Base-by-base conservation (phyloP, 176 grass and related monocot genomes). In the Lolium rigidum region DNA sequence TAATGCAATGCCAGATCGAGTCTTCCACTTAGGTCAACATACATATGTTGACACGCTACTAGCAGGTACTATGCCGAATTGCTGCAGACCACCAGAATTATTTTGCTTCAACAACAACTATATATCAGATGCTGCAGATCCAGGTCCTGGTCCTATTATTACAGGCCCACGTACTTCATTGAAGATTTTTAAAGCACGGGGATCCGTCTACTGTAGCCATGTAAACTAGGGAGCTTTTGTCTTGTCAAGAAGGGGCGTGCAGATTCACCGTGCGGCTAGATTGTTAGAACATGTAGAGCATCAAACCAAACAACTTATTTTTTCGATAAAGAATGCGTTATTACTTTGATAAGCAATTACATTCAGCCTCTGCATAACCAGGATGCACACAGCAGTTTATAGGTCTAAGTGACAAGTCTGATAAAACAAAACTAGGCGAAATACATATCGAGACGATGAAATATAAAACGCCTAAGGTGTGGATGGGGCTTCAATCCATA, bases 221-320 rank as follows among this genome's bases (percentile, higher is more conserved):
- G 74, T 55, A 76, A 76, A 55, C 22, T 26, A 76, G 49, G 74
- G 9, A 37, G 72, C 24, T 75, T 25, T 55, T 49, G 49, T 76
- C 74, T 55, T 76, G 25, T 76, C 74, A 76, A 55, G 74, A 55
- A 55, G 50, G 74, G 49, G 37, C 48, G 35, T 76, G 48, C 24
- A 76, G 73, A 16, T 54, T 54, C 73, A 55, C 50, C 74, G 25
- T 76, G 74, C 74, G 51, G 16, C 49, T 55, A 37, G 25, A 76
- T 20, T 76, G 26, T n/a, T 70, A 44, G 35, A 43, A 44, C 35
- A 44, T 21, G 49, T 31, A 18, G 48, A 76, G 15, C 49, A 20
- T 9, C 25, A 35, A 35, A 76, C 24, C 74, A 52, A 55, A 51
- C 46, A 76, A 26, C 74, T 76, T n/a, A n/a, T n/a, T n/a, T n/a